phyloP scores from a whole-genome alignment of 2,329 filamentous ascomycete genomes.

The Colletotrichum costaricense region DNA sequence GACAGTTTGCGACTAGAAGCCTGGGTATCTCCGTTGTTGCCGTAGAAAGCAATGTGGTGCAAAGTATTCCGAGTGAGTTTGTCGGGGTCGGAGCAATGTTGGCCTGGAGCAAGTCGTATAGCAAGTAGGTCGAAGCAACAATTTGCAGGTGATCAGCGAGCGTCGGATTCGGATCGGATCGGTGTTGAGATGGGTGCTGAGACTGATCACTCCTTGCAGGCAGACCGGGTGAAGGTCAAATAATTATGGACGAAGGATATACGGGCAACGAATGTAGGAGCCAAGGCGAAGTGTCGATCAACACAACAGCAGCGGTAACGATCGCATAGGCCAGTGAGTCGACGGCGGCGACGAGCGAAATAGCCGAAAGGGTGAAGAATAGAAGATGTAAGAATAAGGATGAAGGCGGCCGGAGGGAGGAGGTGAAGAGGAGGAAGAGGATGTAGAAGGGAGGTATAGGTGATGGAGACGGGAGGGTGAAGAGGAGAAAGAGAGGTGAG shows the following conservation, averaged over 20 bases:
- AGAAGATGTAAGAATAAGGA: conserved; percentile 45
- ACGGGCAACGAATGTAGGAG: conserved; percentile 37
- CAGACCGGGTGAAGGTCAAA: conserved; percentile 32
- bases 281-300: conserved; percentile 33
- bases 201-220: conserved; percentile 32
- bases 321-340: conserved; percentile 33
- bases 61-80: background rate
- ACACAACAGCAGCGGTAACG: conserved; percentile 31
- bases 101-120: conserved; percentile 8
- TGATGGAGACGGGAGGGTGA: conserved; percentile 40
- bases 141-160: conserved; percentile 28
- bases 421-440: conserved; percentile 36
- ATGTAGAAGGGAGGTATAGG: conserved; percentile 41
- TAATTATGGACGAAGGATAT: conserved; percentile 38
- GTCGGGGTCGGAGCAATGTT: background rate
- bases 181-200: conserved; percentile 2
- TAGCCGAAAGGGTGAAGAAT: conserved; percentile 42
- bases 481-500: conserved; percentile 35
- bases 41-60: background rate
- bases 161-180: conserved; percentile 28
- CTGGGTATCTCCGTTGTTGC: background rate
- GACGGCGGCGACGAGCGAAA: conserved; percentile 28
- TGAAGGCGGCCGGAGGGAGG: conserved; percentile 42
- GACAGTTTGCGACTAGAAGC: background rate
- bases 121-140: conserved; percentile 16